Evolutionary conservation across 495 filamentous ascomycete genomes (phyloP), one percentile per base, ranked within the genome.

Genomic region (Trichodelitschia bisporula): DNA sequence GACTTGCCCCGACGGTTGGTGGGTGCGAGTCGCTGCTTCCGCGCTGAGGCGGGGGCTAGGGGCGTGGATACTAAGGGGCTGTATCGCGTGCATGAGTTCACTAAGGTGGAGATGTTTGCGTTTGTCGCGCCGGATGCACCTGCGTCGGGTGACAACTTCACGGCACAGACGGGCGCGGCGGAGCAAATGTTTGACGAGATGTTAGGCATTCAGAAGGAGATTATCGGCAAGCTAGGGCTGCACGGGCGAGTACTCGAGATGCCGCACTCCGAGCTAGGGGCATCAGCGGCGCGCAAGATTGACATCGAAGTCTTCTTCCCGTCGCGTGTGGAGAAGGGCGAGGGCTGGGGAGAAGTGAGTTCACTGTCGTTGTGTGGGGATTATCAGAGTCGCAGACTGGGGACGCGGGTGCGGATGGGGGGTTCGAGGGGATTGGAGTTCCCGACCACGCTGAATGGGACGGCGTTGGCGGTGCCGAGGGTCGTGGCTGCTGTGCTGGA

Each of bases 41-140:
- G 86, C 28, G 86, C 86, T 11, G 86, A 97, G 51, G 89, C 86
- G 1, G 86, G 86, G 13, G 72, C 77, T 3, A 60, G 86, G 13
- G 86, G 86, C 19, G 67, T 66, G 15, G 78, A 90, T 24, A 89
- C 77, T 4, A 93, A 93, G 53, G 86, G 86, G 5, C 59, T 97
- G 4, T 97, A 95, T 53, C 72, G 86, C 9, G 86, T 97, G n/a
- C 86, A 95, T 55, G 86, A 97, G 48, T 97, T 97, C 53, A 90
- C 80, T 23, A 97, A 97, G 44, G 84, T 95, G 1, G 86, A 97
- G 47, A 68, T 97, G 56, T 97, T 97, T 46, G 77, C 69, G 0
- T 97, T 84, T 84, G 67, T 67, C 3, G 26, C 53, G 0, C 67
- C 71, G 6, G 14, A 28, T 0, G 3, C 31, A 10, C 26, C 18